Conservation (phyloP, 306 rosid species). For the Casuarina glauca region DNA sequence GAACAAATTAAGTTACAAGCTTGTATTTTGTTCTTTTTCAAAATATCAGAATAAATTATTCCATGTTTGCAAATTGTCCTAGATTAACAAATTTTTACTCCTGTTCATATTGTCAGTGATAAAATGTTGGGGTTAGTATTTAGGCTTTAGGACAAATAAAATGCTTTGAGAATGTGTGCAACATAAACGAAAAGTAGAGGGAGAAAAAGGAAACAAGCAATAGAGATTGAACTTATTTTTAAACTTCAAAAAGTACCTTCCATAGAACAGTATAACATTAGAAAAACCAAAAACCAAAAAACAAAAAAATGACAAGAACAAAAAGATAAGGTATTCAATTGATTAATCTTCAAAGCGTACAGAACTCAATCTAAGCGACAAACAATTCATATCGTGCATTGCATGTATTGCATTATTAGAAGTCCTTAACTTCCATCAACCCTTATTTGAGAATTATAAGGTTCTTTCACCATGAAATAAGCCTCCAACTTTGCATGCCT, state of each 20-base stretch:
- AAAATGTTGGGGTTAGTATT: not conserved
- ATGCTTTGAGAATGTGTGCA: not conserved
- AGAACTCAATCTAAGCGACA: not conserved
- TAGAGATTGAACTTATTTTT: not conserved
- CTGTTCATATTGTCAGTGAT: not conserved
- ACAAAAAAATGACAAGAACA: too few species aligned
- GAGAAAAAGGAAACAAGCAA: not conserved
- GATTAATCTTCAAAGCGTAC: not conserved
- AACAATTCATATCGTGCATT: not conserved
- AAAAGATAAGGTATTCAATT: not conserved
- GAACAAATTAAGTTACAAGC: not conserved
- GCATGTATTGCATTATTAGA: not conserved
- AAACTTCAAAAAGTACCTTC: too few species aligned
- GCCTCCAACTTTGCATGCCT: slow-evolving; percentile 3
- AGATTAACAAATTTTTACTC: not conserved
- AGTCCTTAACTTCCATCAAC: not conserved
- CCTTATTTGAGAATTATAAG: not conserved
- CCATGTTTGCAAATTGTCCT: not conserved
- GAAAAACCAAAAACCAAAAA: too few species aligned
- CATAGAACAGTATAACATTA: too few species aligned
- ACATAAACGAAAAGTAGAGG: not conserved
- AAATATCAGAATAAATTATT: not conserved
- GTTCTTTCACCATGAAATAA: not conserved
- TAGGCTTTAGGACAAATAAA: not conserved
- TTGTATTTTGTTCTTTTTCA: too few species aligned